Conservation (phyloP, 1,284 basidiomycete genomes). For the Sporisorium iseilematis-ciliati region DNA sequence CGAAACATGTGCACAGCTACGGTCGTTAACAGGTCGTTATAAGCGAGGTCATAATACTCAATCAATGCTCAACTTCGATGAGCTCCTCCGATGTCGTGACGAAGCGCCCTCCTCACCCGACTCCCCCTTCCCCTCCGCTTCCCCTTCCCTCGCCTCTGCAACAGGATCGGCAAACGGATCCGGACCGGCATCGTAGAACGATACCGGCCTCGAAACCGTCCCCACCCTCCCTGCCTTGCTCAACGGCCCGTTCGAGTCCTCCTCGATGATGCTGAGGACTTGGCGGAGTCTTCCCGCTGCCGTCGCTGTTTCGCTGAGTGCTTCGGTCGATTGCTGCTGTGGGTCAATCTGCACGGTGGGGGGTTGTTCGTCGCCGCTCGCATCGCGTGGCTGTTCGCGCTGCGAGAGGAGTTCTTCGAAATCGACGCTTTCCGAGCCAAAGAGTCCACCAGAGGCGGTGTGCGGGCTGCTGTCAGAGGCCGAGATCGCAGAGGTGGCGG, state of each 20-base stretch:
- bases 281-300: constrained; percentile 41
- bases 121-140: not conserved
- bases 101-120: not conserved
- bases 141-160: not conserved
- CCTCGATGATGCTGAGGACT: constrained; percentile 54
- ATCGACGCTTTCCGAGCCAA: constrained; percentile 48
- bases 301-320: not conserved
- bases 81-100: constrained; percentile 21
- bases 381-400: constrained; percentile 23
- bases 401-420: constrained; percentile 39
- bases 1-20: not conserved
- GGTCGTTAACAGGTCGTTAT: constrained; percentile 1
- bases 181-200: constrained; percentile 37
- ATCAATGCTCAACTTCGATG: constrained; percentile 35
- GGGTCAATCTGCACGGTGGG: not conserved
- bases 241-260: constrained; percentile 31
- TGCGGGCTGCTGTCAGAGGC: constrained; percentile 25
- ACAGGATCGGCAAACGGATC: constrained; percentile 31
- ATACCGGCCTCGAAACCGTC: constrained; percentile 21
- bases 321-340: not conserved
- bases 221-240: constrained; percentile 19
- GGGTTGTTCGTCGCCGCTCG: constrained; percentile 7
- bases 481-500: constrained; percentile 32
- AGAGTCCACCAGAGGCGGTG: constrained; percentile 31
- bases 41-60: not conserved